A percentile compares a stretch with the other conserved stretches of the same genome.
Evolutionary conservation across 1,139 yeast genomes (phyloP).

Genomic region (Tardiomyces digboiensis): DNA sequence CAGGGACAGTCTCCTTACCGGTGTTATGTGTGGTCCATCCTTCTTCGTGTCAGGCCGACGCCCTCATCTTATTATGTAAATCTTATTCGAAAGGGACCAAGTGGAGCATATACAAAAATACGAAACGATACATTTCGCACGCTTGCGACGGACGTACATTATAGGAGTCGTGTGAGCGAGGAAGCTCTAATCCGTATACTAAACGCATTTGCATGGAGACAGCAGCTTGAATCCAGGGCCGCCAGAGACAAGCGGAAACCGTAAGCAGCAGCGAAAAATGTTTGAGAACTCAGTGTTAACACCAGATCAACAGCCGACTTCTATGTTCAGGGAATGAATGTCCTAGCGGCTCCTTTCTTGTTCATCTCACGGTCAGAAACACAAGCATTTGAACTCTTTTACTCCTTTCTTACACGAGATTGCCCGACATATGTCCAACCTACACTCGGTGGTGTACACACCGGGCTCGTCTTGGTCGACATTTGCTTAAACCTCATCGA

Average conservation of each 20-base stretch:
- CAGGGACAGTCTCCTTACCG: conserved; percentile 57
- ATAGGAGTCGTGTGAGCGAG: conserved; percentile 61
- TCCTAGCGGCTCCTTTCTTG: conserved; percentile 75
- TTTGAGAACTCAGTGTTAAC: background rate
- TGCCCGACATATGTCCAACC: conserved; percentile 78
- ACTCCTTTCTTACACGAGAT: conserved; percentile 44
- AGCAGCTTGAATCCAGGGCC: conserved; percentile 1
- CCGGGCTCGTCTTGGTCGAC: conserved; percentile 60
- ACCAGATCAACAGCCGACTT: background rate
- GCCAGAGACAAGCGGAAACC: conserved; percentile 1
- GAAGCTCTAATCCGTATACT: conserved; percentile 58
- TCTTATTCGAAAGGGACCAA: conserved; percentile 49
- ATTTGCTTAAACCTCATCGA: conserved; percentile 63
- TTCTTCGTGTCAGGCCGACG: conserved; percentile 54
- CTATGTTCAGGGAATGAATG: conserved; percentile 92
- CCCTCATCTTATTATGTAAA: conserved; percentile 44
- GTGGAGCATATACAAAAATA: conserved; percentile 55
- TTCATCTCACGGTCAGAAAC: conserved; percentile 76
- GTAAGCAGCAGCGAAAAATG: no score
- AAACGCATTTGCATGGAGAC: conserved; percentile 57
- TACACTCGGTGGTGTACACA: conserved; percentile 73
- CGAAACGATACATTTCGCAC: conserved; percentile 85
- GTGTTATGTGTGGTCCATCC: conserved; percentile 73
- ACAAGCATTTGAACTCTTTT: conserved; percentile 69
- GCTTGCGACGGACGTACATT: conserved; percentile 60